Conservation (phyloP, 2,329 filamentous ascomycete species). For the Ceratocystis ficicola region DNA sequence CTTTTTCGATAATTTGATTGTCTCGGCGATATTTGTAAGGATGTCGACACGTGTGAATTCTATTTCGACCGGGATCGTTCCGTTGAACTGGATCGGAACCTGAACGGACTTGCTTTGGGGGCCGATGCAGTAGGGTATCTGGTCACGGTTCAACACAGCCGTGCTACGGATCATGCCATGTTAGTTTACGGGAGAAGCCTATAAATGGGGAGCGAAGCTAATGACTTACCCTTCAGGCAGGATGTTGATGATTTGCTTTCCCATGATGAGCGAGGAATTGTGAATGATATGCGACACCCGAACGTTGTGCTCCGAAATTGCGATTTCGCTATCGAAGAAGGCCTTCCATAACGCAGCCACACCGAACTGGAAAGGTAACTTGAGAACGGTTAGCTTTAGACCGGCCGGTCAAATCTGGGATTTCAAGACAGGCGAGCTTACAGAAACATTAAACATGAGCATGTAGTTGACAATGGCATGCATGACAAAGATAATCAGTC, state of each 20-base stretch:
- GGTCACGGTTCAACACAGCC: constrained; percentile 73
- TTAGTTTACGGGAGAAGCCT: constrained; percentile 25
- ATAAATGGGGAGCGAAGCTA: constrained; percentile 14
- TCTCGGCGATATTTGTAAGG: constrained; percentile 67
- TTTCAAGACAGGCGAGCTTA: constrained; percentile 32
- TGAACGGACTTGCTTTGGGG: constrained; percentile 46
- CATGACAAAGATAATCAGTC: constrained; percentile 55
- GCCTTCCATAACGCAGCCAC: constrained; percentile 62
- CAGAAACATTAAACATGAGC: constrained; percentile 83
- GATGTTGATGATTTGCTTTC: constrained; percentile 95
- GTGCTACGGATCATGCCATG: constrained; percentile 40
- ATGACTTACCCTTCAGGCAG: constrained; percentile 65
- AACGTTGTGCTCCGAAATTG: constrained; percentile 85
- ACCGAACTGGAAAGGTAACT: constrained; percentile 64
- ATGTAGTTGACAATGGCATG: constrained; percentile 69
- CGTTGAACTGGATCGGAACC: constrained; percentile 84
- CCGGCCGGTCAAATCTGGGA: not conserved
- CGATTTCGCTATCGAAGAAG: constrained; percentile 83
- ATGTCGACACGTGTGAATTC: constrained; percentile 82
- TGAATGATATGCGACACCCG: constrained; percentile 79
- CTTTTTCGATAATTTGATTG: constrained; percentile 58
- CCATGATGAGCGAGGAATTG: constrained; percentile 85
- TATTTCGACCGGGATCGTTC: constrained; percentile 76
- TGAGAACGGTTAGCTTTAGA: constrained; percentile 8
- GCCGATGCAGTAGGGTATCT: constrained; percentile 69